Evolutionary conservation across 345 rosid genomes (phyloP), one percentile per base, ranked within the genome.

Genomic region (Eucalyptus cloeziana): DNA sequence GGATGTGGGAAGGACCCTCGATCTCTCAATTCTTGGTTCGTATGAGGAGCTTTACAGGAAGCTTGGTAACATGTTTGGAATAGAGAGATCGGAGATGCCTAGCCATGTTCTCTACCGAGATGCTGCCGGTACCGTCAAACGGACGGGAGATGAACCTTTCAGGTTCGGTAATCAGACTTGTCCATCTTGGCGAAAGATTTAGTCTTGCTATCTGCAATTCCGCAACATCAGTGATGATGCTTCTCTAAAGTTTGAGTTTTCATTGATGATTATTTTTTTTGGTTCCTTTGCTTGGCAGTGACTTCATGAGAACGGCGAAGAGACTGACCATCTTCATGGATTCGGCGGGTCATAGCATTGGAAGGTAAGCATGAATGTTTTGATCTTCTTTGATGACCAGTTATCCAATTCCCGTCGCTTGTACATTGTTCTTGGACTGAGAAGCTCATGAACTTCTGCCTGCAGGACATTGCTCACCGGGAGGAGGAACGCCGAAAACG

Each of bases 1-100:
- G 89, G 98, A 96, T 90, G 95, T 96, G 44, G 98, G 99, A 69
- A 93, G 97, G 62, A 96, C 99, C 31, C 95, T 97, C 11, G 96
- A 97, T 91, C 98, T 97, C 51, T 93, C 96, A 9, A 94, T 88
- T 91, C 91, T 96, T 12, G 93, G 94, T 54, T 95, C 99, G 47
- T 97, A 96, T 80, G 97, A 97, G 89, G 99, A 97, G 88, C 91
- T 96, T 43, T 91, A 95, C 88, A 86, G 91, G 86, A 95, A 89
- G 92, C 93, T 97, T 19, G 95, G 94, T n/a, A 91, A 93, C 93
- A 95, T 96, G 98, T 96, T 96, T 86, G 94, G 93, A 89, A 92
- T 96, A 37, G 97, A 95, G 88, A 93, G 95, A 90, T 92, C 96
- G 5, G 96, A 94, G 52, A 90, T 94, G 90, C 91, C 91, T 85